Evolutionary conservation across 176 grass and related monocot species (phyloP).

Genomic region (Aegilops tauschii): DNA sequence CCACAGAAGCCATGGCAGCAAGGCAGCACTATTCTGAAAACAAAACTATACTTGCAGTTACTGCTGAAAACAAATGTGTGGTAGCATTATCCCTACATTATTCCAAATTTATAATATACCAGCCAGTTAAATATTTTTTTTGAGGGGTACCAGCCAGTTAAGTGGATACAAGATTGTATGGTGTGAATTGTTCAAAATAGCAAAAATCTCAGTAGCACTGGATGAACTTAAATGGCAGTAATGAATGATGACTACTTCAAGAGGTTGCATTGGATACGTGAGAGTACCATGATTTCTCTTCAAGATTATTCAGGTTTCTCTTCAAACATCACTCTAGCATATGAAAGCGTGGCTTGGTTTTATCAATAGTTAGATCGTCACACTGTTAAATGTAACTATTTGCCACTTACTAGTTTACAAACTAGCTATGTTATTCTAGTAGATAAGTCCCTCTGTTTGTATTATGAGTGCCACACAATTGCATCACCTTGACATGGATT

Average conservation of each 20-base stretch:
- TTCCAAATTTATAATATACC: no score
- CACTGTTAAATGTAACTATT: not conserved
- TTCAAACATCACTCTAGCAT: not conserved
- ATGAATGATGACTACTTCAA: not conserved
- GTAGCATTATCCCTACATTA: not conserved
- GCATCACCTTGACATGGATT: not conserved
- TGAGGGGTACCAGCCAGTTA: not conserved
- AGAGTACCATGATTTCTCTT: not conserved
- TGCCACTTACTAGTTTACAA: not conserved
- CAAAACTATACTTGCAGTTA: not conserved
- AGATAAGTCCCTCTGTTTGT: not conserved
- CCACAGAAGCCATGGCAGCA: not conserved
- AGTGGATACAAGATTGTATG: not conserved
- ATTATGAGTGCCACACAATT: not conserved
- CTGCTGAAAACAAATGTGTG: not conserved
- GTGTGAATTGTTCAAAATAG: not conserved
- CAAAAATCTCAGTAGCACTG: not conserved
- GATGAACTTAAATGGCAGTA: not conserved
- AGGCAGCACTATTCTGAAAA: not conserved
- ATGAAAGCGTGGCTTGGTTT: not conserved
- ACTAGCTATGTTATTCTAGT: not conserved
- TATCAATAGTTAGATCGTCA: not conserved
- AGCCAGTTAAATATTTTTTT: not conserved
- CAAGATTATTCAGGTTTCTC: not conserved
- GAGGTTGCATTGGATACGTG: not conserved